These are phyloP conservation scores for Antitrichia curtipendula DNA, from an alignment of 225 moss, liverwort and hornwort genomes.

Conservation along the genomic window DNA sequence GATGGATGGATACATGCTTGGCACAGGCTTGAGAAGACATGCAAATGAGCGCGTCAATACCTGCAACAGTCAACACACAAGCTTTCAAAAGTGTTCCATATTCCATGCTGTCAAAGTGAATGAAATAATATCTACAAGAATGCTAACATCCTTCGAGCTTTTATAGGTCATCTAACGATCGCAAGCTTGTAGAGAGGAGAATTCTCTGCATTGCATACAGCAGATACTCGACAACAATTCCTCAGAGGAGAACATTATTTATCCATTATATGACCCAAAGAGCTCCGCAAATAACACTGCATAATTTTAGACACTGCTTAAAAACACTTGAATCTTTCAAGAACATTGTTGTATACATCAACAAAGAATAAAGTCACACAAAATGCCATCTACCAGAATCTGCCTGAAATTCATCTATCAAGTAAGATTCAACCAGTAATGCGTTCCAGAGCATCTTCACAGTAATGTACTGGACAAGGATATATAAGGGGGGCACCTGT, in stretches of 20 bases:
- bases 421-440: background rate
- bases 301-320: background rate
- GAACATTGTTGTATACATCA: background rate
- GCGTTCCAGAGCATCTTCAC: background rate
- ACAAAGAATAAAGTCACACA: background rate
- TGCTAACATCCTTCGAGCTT: background rate
- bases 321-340: background rate
- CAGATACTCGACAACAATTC: background rate
- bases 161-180: background rate
- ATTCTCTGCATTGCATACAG: background rate
- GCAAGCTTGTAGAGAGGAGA: background rate
- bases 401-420: background rate
- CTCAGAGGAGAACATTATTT: background rate
- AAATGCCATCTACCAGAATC: background rate
- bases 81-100: background rate
- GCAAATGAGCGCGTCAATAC: slow-evolving; percentile 82
- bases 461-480: background rate
- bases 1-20: slow-evolving; percentile 62
- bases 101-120: background rate
- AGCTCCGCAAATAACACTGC: background rate
- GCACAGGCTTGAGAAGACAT: slow-evolving; percentile 69
- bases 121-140: background rate
- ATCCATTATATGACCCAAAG: background rate
- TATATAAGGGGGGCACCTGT: slow-evolving; percentile 30
- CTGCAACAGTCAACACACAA: slow-evolving; percentile 26